Conservation (phyloP, 164 flowering plant genomes). For the Cinnamomum chago region DNA sequence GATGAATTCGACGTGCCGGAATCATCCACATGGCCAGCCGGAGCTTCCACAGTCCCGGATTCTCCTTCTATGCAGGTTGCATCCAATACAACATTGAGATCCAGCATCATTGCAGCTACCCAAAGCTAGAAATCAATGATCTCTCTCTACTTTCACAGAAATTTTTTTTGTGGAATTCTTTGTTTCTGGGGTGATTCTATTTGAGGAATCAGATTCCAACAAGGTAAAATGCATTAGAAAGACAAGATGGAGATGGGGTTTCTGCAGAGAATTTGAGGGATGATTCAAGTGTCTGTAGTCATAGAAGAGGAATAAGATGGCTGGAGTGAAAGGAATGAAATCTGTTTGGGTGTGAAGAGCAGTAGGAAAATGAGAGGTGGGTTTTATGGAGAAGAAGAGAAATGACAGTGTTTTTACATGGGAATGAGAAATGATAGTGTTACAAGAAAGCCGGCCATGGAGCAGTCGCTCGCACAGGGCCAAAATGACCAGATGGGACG, state of each 20-base stretch:
- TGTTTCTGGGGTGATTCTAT: not conserved
- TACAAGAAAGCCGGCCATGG: not conserved
- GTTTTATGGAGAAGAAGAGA: not conserved
- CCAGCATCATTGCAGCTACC: slow-evolving; percentile 28
- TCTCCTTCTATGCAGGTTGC: slow-evolving; percentile 5
- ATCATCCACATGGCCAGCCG: slow-evolving; percentile 41
- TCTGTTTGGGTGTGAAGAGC: not conserved
- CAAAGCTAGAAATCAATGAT: too few species aligned
- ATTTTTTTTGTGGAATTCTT: not conserved
- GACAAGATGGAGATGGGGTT: slow-evolving; percentile 4
- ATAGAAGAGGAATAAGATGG: not conserved
- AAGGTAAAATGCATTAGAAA: slow-evolving; percentile 3
- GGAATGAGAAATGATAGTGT: not conserved
- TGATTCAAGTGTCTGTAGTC: not conserved
- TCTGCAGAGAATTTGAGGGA: slow-evolving; percentile 11
- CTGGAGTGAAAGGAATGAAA: not conserved
- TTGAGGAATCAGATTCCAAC: slow-evolving; percentile 13
- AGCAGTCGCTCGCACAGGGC: slow-evolving; percentile 1
- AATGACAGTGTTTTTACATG: not conserved
- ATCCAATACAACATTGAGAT: slow-evolving; percentile 28
- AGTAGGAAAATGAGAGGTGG: not conserved
- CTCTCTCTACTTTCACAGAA: too few species aligned
- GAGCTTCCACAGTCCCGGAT: slow-evolving; percentile 5
- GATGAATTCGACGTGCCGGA: slow-evolving; percentile 64
- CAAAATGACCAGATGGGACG: slow-evolving; percentile 23